Conservation (phyloP, 2,329 filamentous ascomycete species). For the Phialocephala subalpina region DNA sequence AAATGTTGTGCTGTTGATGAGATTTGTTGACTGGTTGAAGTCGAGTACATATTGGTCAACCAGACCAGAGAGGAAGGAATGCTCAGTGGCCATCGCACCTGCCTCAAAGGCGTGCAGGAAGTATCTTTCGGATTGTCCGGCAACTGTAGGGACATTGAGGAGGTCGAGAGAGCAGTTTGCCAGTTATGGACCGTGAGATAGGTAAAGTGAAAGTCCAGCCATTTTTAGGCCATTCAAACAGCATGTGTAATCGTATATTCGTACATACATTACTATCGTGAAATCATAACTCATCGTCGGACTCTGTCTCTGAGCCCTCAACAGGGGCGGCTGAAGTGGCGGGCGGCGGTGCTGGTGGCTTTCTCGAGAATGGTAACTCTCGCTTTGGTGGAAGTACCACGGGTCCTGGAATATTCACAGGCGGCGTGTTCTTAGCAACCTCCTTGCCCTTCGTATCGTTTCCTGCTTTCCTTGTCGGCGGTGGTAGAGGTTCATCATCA, state of each 20-base stretch:
- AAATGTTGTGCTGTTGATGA: too few species aligned
- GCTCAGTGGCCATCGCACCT: too few species aligned
- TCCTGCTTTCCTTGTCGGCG: conserved; percentile 20
- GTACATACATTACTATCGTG: conserved; percentile 21
- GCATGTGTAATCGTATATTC: conserved; percentile 3
- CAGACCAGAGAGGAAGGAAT: too few species aligned
- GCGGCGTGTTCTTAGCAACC: not conserved
- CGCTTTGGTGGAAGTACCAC: conserved; percentile 28
- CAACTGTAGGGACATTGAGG: too few species aligned
- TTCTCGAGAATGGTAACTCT: conserved; percentile 34
- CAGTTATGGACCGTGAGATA: too few species aligned
- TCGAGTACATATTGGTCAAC: too few species aligned
- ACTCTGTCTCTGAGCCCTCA: conserved; percentile 42
- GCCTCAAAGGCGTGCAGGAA: too few species aligned
- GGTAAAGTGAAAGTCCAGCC: too few species aligned
- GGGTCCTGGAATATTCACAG: not conserved
- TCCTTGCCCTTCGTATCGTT: conserved; percentile 16
- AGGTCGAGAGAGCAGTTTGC: too few species aligned
- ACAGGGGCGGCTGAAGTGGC: conserved; percentile 8
- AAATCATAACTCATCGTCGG: conserved; percentile 40
- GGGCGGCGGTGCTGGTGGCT: conserved; percentile 11
- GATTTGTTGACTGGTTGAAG: too few species aligned
- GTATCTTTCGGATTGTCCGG: too few species aligned
- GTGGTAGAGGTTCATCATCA: conserved; percentile 20
- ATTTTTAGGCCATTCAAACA: too few species aligned